Evolutionary conservation across 1,139 yeast genomes (phyloP).

Genomic region (Yamadazyma buinensis): DNA sequence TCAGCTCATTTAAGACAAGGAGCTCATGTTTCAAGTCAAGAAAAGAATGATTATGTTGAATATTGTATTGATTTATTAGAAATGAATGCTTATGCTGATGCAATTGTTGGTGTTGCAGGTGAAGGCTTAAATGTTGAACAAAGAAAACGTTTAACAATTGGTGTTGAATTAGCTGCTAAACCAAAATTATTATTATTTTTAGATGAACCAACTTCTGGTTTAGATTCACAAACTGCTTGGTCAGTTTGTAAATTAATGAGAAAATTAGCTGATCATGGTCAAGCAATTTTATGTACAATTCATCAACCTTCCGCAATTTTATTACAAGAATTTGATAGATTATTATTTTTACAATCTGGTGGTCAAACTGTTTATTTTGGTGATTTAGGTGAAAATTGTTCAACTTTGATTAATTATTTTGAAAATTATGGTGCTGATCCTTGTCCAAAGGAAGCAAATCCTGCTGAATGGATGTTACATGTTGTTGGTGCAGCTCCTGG

Average conservation of each 20-base stretch:
- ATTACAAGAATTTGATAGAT: conserved; percentile 73
- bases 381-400: conserved; percentile 65
- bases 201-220: conserved; percentile 92
- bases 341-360: conserved; percentile 68
- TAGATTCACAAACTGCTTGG: conserved; percentile 93
- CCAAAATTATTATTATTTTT: conserved; percentile 76
- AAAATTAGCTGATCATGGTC: conserved; percentile 74
- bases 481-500: conserved; percentile 82
- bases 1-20: conserved; percentile 78
- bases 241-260: conserved; percentile 76
- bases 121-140: conserved; percentile 78
- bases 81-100: conserved; percentile 73
- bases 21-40: conserved; percentile 43
- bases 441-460: conserved; percentile 66
- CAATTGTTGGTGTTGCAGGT: conserved; percentile 81
- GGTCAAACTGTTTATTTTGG: conserved; percentile 82
- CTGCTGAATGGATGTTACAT: conserved; percentile 79
- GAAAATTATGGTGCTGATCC: conserved; percentile 64
- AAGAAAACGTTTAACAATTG: conserved; percentile 77
- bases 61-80: conserved; percentile 65
- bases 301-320: conserved; percentile 81
- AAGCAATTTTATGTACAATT: conserved; percentile 78
- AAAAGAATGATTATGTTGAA: conserved; percentile 70
- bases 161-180: conserved; percentile 85
- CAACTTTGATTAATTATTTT: conserved; percentile 60